Base-by-base conservation (phyloP, 1,284 basidiomycete genomes). In the Chalciporus sp. region DNA sequence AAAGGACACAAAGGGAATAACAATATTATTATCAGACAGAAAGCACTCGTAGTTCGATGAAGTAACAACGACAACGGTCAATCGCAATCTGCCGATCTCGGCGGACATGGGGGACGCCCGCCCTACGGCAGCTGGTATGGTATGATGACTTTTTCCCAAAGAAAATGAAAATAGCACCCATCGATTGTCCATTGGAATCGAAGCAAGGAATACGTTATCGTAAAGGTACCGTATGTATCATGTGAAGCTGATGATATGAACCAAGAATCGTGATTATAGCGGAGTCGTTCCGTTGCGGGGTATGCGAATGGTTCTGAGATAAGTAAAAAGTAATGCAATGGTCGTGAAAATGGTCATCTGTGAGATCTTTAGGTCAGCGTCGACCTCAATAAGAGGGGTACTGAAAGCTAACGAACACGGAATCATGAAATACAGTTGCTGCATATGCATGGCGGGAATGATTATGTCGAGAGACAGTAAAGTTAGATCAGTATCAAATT, bases 391-490 rank as follows among this genome's bases (percentile, higher is more conserved):
- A 23, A n/a, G 12, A 42, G 19, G 31, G 33, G 11, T n/a, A 40
- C 1, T 5, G 5, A 1, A 20, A 40, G 33, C 27, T 4, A 42
- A 50, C 61, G 41, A 53, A 70, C 61, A 66, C 58, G 59, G 48
- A 51, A 43, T 68, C 66, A 53, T 70, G 66, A 55, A 43, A 57
- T 71, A 61, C 70, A 70, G 52, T 58, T 56, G 54, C 58, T 59
- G 61, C 56, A 58, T 55, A 58, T 62, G 61, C 54, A 47, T 65
- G 58, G 37, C 42, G 45, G 54, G 42, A 46, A 47, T 48, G 53
- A 69, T 69, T 72, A 69, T 55, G 67, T 62, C 64, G 51, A 57
- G 42, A 50, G 58, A 59, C 57, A 46, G 55, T 17, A 52, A 28
- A 49, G 56, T 56, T 66, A 64, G 51, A 55, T 67, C 64, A 33